Base-by-base conservation (phyloP, 208 protist species). In the Angomonas desouzai region DNA sequence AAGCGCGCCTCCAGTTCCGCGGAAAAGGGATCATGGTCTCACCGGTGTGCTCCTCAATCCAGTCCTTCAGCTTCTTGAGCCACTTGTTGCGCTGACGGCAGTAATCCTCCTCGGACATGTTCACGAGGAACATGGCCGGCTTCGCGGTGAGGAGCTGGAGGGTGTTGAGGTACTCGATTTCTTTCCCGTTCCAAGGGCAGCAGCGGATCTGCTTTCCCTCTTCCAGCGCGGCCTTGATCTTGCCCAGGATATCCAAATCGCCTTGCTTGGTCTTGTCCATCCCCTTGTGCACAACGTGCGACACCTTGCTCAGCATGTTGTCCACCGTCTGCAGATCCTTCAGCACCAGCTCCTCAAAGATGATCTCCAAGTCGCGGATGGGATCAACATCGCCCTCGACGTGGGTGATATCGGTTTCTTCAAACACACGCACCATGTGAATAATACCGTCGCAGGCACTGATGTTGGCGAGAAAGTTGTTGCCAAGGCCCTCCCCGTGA, bases 381-480 rank as follows among this genome's bases (percentile, higher is more conserved):
- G 98, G 98, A 75, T 99, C 96, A 47, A 99, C 73, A 49, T 93
- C 85, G 62, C 97, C 98, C 74, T 99, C 98, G 11, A 99, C 97
- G 72, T 99, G 98, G 30, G 87, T 97, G 48, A 99, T 96, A 55
- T 99, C 95, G 2, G 87, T 47, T 66, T 98, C 90, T 9, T 99
- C 97, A 72, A 99, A 99, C 22, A 92, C 84, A 62, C 97, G 91
- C 25, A 98, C 85, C 80, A 99, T 96, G 75, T 99, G 98, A 64
- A 98, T 98, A 73, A 99, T 99, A 62, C 92, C 98, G 74, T 99
- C 98, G 29, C 97, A 97, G 9, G 86, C 91, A 72, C 81, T 87
- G 75, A 99, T 99, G 77, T 99, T 81, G 16, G 97, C 98, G 29
- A 99, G 81, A 82, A 99, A 99, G 28, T 92, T 94, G 71, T 99